Percentiles rank a stretch among this genome's conserved stretches.
Conservation (phyloP, 352 stramenopile genomes). For the Labyrinthula sp. region DNA sequence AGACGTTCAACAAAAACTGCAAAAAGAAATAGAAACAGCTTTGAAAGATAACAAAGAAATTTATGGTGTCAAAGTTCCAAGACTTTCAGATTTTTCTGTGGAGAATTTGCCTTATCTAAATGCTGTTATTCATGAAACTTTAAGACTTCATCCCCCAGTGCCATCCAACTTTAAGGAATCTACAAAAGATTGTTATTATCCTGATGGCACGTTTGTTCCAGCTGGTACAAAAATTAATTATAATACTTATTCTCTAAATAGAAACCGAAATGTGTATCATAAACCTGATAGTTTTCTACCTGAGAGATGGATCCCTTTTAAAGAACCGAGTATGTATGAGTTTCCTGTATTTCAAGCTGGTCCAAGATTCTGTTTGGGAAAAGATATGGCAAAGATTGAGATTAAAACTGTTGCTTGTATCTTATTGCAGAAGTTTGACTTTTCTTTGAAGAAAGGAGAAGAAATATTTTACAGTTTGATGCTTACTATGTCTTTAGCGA, state of each 20-base stretch:
- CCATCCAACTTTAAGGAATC: slow-evolving; percentile 7
- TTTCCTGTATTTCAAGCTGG: slow-evolving; percentile 28
- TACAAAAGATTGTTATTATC: slow-evolving; percentile 12
- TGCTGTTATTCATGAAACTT: slow-evolving; percentile 17
- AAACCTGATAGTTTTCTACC: slow-evolving; percentile 6
- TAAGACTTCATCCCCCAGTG: slow-evolving; percentile 23
- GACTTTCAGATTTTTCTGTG: slow-evolving; percentile 2
- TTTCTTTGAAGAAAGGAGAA: slow-evolving; percentile 22
- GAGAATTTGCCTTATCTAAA: slow-evolving; percentile 20
- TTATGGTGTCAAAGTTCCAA: not conserved
- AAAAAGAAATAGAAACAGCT: slow-evolving; percentile 3
- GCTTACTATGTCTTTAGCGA: slow-evolving; percentile 17
- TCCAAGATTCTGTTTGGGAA: slow-evolving; percentile 14
- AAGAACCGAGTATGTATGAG: slow-evolving; percentile 21
- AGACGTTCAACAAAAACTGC: slow-evolving; percentile 18
- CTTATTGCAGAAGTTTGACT: slow-evolving; percentile 25
- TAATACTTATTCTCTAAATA: slow-evolving; percentile 2
- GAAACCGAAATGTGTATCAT: slow-evolving; percentile 6
- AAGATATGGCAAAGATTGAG: slow-evolving; percentile 28
- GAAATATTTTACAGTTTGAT: slow-evolving; percentile 21
- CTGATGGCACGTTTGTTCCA: slow-evolving; percentile 15
- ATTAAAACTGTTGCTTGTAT: slow-evolving; percentile 11
- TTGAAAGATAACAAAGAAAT: slow-evolving; percentile 8
- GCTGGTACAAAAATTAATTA: not conserved
- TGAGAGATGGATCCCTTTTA: slow-evolving; percentile 22